These are phyloP conservation scores for Xylaria sp. DNA, from an alignment of 2,329 filamentous ascomycete species.

Conservation along the genomic window DNA sequence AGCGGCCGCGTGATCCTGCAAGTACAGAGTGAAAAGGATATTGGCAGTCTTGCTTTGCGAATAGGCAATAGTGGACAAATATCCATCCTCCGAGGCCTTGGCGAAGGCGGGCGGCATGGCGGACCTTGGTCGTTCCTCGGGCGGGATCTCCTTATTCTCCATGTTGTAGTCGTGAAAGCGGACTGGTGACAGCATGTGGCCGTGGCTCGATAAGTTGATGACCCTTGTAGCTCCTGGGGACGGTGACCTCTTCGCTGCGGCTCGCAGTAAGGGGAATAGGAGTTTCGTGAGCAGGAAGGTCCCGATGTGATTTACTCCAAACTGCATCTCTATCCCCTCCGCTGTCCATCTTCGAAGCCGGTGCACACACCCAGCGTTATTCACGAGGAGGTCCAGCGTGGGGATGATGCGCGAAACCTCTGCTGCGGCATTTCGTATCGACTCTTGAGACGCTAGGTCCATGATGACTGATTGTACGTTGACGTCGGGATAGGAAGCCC, in stretches of 20 bases:
- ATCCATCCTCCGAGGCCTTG: conserved; percentile 50
- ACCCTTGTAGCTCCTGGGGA: conserved; percentile 47
- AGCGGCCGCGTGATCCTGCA: conserved; percentile 50
- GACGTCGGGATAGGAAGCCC: conserved; percentile 49
- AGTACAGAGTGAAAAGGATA: conserved; percentile 56
- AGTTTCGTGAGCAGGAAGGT: conserved; percentile 54
- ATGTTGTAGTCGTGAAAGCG: conserved; percentile 58
- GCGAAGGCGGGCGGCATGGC: conserved; percentile 47
- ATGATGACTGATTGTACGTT: conserved; percentile 51
- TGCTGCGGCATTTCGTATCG: conserved; percentile 52
- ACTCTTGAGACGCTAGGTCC: conserved; percentile 53
- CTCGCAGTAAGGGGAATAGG: conserved; percentile 50
- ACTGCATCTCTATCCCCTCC: conserved; percentile 57
- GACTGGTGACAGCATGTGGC: conserved; percentile 55
- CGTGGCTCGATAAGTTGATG: conserved; percentile 56
- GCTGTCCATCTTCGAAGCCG: conserved; percentile 54
- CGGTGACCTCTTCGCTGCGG: conserved; percentile 48
- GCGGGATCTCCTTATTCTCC: conserved; percentile 52
- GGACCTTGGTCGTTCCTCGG: conserved; percentile 47
- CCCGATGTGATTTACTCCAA: conserved; percentile 54
- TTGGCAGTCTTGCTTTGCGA: conserved; percentile 64
- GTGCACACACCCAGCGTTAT: conserved; percentile 55
- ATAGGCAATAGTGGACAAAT: conserved; percentile 57
- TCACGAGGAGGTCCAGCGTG: conserved; percentile 55
- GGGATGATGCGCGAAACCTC: conserved; percentile 48